Percentiles rank a stretch among this genome's conserved stretches.
Evolutionary conservation across 306 rosid species (phyloP).

Genomic region (Canavalia gladiata): DNA sequence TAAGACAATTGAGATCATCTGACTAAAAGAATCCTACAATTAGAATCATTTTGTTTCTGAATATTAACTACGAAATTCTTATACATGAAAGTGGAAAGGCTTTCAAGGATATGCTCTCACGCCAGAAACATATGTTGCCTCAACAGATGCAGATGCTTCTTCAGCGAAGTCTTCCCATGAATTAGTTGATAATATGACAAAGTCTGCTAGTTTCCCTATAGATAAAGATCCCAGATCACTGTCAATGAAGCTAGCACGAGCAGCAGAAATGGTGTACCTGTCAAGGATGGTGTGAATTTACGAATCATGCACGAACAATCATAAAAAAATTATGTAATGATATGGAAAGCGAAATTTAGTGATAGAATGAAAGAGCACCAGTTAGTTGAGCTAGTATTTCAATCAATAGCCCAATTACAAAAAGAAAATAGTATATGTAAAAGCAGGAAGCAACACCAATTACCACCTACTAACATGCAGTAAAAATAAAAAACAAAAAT

Average conservation of each 20-base stretch:
- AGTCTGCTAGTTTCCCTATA: not conserved
- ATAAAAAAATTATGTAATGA: not conserved
- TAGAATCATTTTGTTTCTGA: not conserved
- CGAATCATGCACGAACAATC: not conserved
- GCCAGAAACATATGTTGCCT: conserved; percentile 20
- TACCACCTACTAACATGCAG: not conserved
- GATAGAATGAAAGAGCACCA: not conserved
- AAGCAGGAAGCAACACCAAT: too few species aligned
- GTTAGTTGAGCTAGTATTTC: not conserved
- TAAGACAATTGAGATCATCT: not conserved
- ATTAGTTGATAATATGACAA: not conserved
- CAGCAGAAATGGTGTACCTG: conserved; percentile 12
- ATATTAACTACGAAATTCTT: not conserved
- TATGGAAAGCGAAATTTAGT: not conserved
- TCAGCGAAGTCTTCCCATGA: conserved; percentile 3
- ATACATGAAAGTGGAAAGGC: not conserved
- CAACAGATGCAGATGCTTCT: not conserved
- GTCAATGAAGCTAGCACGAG: not conserved
- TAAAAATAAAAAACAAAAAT: not conserved
- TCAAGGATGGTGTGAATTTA: not conserved
- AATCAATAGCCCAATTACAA: not conserved
- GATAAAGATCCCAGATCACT: not conserved
- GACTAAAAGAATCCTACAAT: not conserved
- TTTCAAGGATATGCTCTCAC: not conserved
- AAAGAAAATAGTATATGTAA: not conserved